Percentiles rank a stretch among this genome's conserved stretches.
Conservation (phyloP, 768 basidiomycete genomes). For the Pleurotus citrinopileatus region DNA sequence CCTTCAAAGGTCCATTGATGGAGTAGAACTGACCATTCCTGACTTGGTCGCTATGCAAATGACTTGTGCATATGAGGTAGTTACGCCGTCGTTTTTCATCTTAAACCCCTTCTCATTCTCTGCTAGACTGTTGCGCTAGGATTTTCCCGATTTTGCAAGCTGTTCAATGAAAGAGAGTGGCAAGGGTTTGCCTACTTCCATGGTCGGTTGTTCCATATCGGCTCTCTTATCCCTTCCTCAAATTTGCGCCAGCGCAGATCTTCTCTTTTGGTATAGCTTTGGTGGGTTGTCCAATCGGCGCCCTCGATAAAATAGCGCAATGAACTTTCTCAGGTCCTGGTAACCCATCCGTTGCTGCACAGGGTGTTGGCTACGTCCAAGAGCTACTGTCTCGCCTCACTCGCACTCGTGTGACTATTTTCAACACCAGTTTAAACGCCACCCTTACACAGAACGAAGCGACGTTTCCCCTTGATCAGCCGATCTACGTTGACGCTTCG, state of each 20-base stretch:
- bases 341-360: slow-evolving; percentile 57
- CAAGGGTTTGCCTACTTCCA: slow-evolving; percentile 66
- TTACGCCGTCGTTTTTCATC: slow-evolving; percentile 3
- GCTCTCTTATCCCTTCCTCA: not conserved
- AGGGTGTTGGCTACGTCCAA: slow-evolving; percentile 66
- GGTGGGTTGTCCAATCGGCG: slow-evolving; percentile 15
- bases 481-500: slow-evolving; percentile 68
- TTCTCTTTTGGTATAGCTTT: slow-evolving; percentile 60
- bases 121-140: slow-evolving; percentile 72
- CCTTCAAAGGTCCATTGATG: slow-evolving; percentile 45
- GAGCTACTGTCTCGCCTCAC: slow-evolving; percentile 72
- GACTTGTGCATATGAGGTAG: slow-evolving; percentile 72
- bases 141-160: slow-evolving; percentile 70
- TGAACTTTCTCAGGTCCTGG: slow-evolving; percentile 44
- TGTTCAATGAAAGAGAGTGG: slow-evolving; percentile 84
- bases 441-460: slow-evolving; percentile 54
- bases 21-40: slow-evolving; percentile 46
- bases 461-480: slow-evolving; percentile 56
- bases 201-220: slow-evolving; percentile 18
- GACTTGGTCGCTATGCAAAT: slow-evolving; percentile 64
- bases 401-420: slow-evolving; percentile 48
- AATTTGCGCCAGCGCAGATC: slow-evolving; percentile 29
- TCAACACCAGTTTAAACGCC: slow-evolving; percentile 64
- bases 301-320: not conserved
- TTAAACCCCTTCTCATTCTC: not conserved